Conservation (phyloP, 2,329 filamentous ascomycete genomes). For the Paraphoma chrysanthemicola region DNA sequence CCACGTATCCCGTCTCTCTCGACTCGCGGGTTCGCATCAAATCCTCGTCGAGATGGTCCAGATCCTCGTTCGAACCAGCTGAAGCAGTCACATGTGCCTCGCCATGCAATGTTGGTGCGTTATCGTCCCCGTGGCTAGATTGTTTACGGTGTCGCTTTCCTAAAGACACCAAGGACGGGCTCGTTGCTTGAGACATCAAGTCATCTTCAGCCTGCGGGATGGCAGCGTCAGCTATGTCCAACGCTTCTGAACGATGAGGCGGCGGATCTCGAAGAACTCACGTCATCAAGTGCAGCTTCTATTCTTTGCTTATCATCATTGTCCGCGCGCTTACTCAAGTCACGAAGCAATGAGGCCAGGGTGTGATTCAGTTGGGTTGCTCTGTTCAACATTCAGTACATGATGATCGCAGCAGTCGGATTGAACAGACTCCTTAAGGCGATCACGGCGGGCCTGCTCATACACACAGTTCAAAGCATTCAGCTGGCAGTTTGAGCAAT, state of each 20-base stretch:
- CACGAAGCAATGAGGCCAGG: constrained; percentile 21
- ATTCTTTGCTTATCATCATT: constrained; percentile 24
- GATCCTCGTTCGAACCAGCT: constrained; percentile 37
- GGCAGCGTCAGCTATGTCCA: neutral
- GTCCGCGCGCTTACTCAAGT: constrained; percentile 21
- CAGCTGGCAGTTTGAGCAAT: constrained; percentile 23
- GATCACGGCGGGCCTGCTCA: constrained; percentile 31
- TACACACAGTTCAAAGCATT: constrained; percentile 24
- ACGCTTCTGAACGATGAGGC: neutral
- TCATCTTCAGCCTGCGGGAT: constrained; percentile 25
- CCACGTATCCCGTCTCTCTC: constrained; percentile 43
- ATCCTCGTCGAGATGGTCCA: constrained; percentile 40
- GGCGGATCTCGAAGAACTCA: constrained; percentile 6
- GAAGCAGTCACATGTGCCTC: constrained; percentile 30
- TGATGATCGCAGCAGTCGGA: neutral
- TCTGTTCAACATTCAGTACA: constrained; percentile 4
- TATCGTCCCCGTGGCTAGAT: neutral
- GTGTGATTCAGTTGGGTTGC: constrained; percentile 28
- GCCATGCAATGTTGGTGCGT: constrained; percentile 8
- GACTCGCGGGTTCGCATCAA: constrained; percentile 33
- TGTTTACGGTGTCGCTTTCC: constrained; percentile 23
- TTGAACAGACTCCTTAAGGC: constrained; percentile 25
- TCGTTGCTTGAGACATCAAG: constrained; percentile 8
- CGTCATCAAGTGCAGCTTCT: constrained; percentile 22
- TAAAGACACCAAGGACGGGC: constrained; percentile 3